Base-by-base conservation (phyloP, 257 asterid genomes). In the Solanum medicagineum region DNA sequence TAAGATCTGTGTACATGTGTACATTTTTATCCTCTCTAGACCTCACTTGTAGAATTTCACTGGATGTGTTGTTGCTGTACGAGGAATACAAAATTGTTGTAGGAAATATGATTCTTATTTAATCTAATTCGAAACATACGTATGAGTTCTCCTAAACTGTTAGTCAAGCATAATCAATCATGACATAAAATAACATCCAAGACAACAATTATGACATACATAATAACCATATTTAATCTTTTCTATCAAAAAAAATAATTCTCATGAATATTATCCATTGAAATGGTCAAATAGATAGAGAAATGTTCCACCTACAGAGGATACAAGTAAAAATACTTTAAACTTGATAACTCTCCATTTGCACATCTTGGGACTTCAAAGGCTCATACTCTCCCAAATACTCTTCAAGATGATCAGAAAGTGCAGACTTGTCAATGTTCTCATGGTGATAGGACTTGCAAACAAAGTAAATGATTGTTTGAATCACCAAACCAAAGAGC, bases 401-500 rank as follows among this genome's bases (percentile, higher is more conserved):
- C 81, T 84, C 98, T 89, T 90, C 96, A 79, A 94, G 89, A 89
- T 92, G 96, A 70, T 93, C 93, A 2, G 98, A 92, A 42, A 94
- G 90, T 1, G 87, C 87, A 15, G 97, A 90, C 63, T 93, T 92
- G 65, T 93, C 97, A 47, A 94, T 91, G 57, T 88, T 92, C 45
- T 94, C 93, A 60, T 90, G 95, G 85, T 91, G 95, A 60, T 89
- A 91, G 5, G 98, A 92, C 83, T 94, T 94, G 86, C 95, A 94
- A 0, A 92, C 96, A 29, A 94, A 89, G 87, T 93, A 94, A 5
- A 94, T 81, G 1, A 93, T 89, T 4, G 94, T 93, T 55, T 94
- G 95, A 20, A 90, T 87, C 51, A 94, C 93, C 88, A 93, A 74
- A 17, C 88, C 93, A 73, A 91, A 89, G 32, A 94, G 63, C 24